Evolutionary conservation across 1,284 basidiomycete species (phyloP).

Genomic region (Sphagnurus paluster): DNA sequence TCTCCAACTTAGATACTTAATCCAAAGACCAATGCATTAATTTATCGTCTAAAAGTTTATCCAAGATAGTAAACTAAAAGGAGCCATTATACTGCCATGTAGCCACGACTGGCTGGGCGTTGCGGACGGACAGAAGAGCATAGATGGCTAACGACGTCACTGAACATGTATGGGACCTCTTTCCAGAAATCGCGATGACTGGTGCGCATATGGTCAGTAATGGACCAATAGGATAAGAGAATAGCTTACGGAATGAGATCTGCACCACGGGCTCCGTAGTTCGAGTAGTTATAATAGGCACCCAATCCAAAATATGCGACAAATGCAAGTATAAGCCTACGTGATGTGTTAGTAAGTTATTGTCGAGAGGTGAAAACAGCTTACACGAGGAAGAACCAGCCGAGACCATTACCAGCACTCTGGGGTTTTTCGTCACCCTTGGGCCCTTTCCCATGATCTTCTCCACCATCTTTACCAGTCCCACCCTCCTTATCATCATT

Average conservation of each 20-base stretch:
- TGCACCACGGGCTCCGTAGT: constrained; percentile 75
- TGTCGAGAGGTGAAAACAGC: constrained; percentile 28
- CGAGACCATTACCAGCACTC: constrained; percentile 70
- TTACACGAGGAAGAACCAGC: constrained; percentile 83
- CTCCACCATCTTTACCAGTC: constrained; percentile 18
- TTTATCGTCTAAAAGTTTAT: no score
- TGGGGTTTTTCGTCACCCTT: constrained; percentile 25
- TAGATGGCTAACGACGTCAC: constrained; percentile 73
- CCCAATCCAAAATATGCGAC: constrained; percentile 71
- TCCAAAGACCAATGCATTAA: no score
- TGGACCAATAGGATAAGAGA: not conserved
- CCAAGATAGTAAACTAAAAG: not conserved
- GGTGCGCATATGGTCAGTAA: constrained; percentile 5
- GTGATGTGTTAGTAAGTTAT: constrained; percentile 4
- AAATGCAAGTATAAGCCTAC: constrained; percentile 66
- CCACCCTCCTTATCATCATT: constrained; percentile 32
- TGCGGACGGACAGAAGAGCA: constrained; percentile 70
- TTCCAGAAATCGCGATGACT: constrained; percentile 88
- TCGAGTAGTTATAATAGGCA: constrained; percentile 82
- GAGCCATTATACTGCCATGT: constrained; percentile 64
- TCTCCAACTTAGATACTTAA: no score
- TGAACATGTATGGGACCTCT: constrained; percentile 82
- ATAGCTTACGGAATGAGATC: constrained; percentile 78
- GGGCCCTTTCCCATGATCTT: constrained; percentile 27
- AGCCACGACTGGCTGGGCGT: constrained; percentile 61